A percentile compares a stretch with the other conserved stretches of the same genome.
These are phyloP conservation scores for Lichtheimia corymbifera DNA, from an alignment of 371 early-diverging fungal genomes.

Conservation along the genomic window DNA sequence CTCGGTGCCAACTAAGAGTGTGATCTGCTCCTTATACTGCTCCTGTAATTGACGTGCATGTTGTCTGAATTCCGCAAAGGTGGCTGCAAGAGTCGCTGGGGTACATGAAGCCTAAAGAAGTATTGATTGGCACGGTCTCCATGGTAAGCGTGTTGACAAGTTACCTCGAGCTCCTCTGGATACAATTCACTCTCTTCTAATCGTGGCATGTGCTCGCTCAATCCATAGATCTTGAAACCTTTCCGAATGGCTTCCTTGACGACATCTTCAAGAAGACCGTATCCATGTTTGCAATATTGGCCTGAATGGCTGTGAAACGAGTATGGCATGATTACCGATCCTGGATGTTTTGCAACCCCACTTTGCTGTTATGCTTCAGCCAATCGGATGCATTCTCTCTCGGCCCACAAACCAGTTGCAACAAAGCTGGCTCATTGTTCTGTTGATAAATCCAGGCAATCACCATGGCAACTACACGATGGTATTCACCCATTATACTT, in stretches of 20 bases:
- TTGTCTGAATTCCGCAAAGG: constrained; percentile 59
- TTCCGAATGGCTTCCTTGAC: constrained; percentile 69
- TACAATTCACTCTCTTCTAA: constrained; percentile 67
- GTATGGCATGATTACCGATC: constrained; percentile 48
- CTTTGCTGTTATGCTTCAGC: not conserved
- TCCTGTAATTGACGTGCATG: constrained; percentile 75
- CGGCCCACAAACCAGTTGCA: not conserved
- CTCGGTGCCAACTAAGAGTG: constrained; percentile 86
- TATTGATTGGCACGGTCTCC: not conserved
- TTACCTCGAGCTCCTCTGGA: constrained; percentile 76
- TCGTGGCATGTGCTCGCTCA: constrained; percentile 87
- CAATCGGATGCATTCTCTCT: too few species aligned
- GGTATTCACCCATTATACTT: not conserved
- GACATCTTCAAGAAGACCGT: constrained; percentile 74
- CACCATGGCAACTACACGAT: not conserved
- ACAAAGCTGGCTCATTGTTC: not conserved
- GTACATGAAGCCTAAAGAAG: constrained; percentile 59
- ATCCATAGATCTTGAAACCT: constrained; percentile 67
- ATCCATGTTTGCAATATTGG: constrained; percentile 83
- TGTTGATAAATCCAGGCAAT: not conserved
- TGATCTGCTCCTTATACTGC: constrained; percentile 61
- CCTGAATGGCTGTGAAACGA: constrained; percentile 87
- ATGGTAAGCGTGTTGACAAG: not conserved
- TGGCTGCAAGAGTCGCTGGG: constrained; percentile 51
- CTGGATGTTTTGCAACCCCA: not conserved